A percentile compares a stretch with the other conserved stretches of the same genome.
phyloP scores from a whole-genome alignment of 495 filamentous ascomycete species.

The Xylaria sp. region DNA sequence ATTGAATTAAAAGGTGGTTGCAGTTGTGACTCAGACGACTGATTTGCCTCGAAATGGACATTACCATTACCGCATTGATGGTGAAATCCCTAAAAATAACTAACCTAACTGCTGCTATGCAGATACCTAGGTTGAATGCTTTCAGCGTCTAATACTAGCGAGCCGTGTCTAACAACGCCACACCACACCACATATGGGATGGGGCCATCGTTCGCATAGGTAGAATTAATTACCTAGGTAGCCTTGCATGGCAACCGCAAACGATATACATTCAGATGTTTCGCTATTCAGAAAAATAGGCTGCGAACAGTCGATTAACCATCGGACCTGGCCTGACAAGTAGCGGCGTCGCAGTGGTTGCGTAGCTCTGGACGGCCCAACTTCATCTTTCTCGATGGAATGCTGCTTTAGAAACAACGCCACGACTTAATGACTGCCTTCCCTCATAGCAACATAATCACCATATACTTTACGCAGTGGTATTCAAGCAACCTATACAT shows the following conservation, averaged over 20 bases:
- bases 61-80: not conserved
- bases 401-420: not conserved
- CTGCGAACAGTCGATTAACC: not conserved
- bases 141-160: not conserved
- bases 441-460: not conserved
- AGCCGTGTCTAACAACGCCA: not conserved
- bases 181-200: not conserved
- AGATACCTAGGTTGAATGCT: no score
- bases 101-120: no score
- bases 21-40: not conserved
- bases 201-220: not conserved
- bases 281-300: not conserved
- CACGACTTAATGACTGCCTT: not conserved
- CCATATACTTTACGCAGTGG: not conserved
- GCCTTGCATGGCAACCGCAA: not conserved
- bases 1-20: not conserved
- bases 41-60: not conserved
- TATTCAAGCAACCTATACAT: not conserved
- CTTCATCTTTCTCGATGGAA: not conserved
- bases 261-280: not conserved
- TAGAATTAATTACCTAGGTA: no score
- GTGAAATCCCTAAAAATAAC: not conserved
- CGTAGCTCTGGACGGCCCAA: not conserved
- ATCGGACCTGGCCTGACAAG: not conserved
- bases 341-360: slow-evolving; percentile 3